These are phyloP conservation scores for Ascocoryne sarcoides DNA, from an alignment of 2,329 filamentous ascomycete species.

Conservation along the genomic window DNA sequence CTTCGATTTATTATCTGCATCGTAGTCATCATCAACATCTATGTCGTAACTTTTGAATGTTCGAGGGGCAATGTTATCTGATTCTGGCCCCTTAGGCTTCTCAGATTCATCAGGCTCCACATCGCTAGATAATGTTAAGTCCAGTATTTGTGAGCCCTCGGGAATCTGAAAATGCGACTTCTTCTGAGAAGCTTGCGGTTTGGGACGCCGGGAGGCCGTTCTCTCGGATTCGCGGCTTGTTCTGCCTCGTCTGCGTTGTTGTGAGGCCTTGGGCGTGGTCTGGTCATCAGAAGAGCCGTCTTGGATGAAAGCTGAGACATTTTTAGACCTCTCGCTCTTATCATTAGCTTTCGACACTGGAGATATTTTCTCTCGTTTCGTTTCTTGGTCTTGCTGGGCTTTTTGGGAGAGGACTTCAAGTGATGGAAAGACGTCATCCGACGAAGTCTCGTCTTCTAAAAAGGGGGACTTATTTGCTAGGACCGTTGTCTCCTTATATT, in stretches of 20 bases:
- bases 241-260: no score
- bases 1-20: slow-evolving; percentile 4
- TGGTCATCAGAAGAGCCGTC: slow-evolving; percentile 10
- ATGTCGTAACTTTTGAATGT: slow-evolving; percentile 2
- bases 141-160: no score
- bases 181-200: no score
- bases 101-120: slow-evolving; percentile 8
- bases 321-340: neutral
- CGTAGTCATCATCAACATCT: slow-evolving; percentile 7
- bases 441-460: slow-evolving; percentile 5
- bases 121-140: slow-evolving; percentile 21
- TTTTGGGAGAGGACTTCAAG: slow-evolving; percentile 23
- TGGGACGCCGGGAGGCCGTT: no score
- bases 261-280: slow-evolving; percentile 16
- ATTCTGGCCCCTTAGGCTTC: neutral
- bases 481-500: neutral
- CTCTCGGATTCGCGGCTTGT: slow-evolving; percentile 3
- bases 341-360: slow-evolving; percentile 4
- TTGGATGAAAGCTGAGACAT: slow-evolving; percentile 1
- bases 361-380: slow-evolving; percentile 20
- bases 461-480: neutral
- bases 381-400: slow-evolving; percentile 6
- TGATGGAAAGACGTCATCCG: slow-evolving; percentile 17
- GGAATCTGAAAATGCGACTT: no score
- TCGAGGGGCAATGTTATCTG: neutral